These are phyloP conservation scores for Trichophyton simii DNA, from an alignment of 2,329 filamentous ascomycete species.

Conservation along the genomic window DNA sequence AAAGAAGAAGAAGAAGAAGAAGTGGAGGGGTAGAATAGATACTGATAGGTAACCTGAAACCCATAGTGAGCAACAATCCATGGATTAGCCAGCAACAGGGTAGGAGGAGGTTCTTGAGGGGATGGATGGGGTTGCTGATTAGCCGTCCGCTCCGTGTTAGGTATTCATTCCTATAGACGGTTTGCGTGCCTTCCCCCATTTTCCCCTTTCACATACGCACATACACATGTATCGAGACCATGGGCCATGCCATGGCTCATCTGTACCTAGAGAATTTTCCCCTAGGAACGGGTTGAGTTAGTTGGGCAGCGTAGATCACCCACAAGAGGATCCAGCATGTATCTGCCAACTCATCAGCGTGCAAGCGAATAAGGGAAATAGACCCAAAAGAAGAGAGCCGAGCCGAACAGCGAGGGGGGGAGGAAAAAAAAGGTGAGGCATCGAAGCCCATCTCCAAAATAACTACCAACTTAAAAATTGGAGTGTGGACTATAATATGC, in stretches of 20 bases:
- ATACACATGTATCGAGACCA: not conserved
- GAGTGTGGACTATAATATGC: not conserved
- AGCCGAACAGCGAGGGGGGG: constrained; percentile 12
- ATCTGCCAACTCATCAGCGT: constrained; percentile 17
- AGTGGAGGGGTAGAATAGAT: constrained; percentile 5
- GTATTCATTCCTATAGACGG: not conserved
- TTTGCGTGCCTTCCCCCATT: not conserved
- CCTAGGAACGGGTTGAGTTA: not conserved
- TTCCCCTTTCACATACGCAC: not conserved
- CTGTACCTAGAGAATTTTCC: not conserved
- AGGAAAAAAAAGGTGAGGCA: constrained; percentile 15
- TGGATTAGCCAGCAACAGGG: not conserved
- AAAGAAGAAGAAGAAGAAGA: not conserved
- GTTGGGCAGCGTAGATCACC: constrained; percentile 21
- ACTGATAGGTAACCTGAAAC: constrained; percentile 4
- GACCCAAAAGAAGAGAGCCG: constrained; percentile 10
- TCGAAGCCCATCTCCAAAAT: constrained; percentile 7
- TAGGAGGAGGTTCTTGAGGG: not conserved
- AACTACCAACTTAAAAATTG: constrained; percentile 1
- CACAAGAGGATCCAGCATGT: constrained; percentile 25
- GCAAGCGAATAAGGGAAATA: constrained; percentile 6
- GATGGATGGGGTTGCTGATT: not conserved
- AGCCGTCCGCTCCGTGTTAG: not conserved
- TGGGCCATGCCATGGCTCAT: not conserved
- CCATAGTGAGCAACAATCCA: not conserved